These are phyloP conservation scores for Colletotrichum camelliae DNA, from an alignment of 2,329 filamentous ascomycete species.

Conservation along the genomic window DNA sequence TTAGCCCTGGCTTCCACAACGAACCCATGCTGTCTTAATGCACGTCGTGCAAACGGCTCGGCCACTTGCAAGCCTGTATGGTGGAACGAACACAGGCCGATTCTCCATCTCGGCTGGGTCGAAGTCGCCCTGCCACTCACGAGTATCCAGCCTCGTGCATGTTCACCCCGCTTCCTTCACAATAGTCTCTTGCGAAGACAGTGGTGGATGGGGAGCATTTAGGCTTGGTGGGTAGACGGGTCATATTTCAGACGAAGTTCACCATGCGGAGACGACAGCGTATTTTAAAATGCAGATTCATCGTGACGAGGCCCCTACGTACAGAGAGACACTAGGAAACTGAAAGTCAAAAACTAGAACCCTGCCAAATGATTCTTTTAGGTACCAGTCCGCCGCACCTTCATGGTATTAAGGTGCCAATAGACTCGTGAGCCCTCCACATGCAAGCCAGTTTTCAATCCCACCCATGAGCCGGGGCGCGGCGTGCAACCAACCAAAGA, in stretches of 20 bases:
- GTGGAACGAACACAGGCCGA: neutral
- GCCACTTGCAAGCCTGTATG: conserved; percentile 9
- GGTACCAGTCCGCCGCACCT: conserved; percentile 25
- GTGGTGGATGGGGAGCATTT: neutral
- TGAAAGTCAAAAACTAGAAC: conserved; percentile 24
- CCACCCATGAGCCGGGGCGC: conserved; percentile 23
- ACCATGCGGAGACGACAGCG: neutral
- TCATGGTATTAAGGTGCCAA: conserved; percentile 26
- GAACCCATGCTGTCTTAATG: neutral
- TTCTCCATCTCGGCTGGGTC: conserved; percentile 5
- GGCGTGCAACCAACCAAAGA: conserved; percentile 7
- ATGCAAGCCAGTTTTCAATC: conserved; percentile 26
- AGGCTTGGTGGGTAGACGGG: neutral
- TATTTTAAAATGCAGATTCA: conserved; percentile 22
- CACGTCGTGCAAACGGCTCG: neutral
- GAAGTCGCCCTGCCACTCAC: neutral
- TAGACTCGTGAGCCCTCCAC: conserved; percentile 24
- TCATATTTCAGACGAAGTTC: neutral
- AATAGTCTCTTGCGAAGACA: neutral
- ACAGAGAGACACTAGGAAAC: conserved; percentile 25
- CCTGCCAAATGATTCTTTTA: conserved; percentile 25
- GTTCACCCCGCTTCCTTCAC: neutral
- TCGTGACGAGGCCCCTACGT: conserved; percentile 24
- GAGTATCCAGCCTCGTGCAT: conserved; percentile 7
- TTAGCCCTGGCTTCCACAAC: neutral